Conservation (phyloP, 495 filamentous ascomycete genomes). For the Penicillium robsamsonii region DNA sequence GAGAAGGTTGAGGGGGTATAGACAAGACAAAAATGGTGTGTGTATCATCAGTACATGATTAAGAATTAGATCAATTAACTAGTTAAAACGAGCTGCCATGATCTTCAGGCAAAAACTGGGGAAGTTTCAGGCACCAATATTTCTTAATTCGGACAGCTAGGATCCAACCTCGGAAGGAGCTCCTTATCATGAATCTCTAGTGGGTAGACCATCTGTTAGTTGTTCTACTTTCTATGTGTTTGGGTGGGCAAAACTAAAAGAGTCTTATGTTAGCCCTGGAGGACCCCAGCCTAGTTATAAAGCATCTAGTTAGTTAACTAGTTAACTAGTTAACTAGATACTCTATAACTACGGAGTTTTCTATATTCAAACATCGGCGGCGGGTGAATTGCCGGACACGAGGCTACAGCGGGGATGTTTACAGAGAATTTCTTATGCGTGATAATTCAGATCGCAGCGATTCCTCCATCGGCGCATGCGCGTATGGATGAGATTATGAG, state of each 20-base stretch:
- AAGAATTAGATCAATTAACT: no score
- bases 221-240: no score
- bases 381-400: not conserved
- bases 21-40: not conserved
- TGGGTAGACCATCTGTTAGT: no score
- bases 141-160: not conserved
- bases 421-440: not conserved
- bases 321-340: no score
- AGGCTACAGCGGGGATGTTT: not conserved
- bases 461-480: not conserved
- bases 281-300: no score
- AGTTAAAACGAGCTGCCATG: not conserved
- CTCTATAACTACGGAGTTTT: no score
- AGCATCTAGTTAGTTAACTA: no score
- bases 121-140: not conserved
- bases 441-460: not conserved
- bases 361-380: not conserved
- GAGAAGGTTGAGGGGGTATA: slow-evolving; percentile 40
- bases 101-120: not conserved
- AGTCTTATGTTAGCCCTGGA: no score
- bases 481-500: slow-evolving; percentile 2
- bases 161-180: no score
- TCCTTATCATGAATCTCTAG: no score
- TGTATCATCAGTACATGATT: not conserved
- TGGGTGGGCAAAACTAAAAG: no score